Evolutionary conservation across 2,329 filamentous ascomycete genomes (phyloP).

Genomic region (Fusarium scirpi): DNA sequence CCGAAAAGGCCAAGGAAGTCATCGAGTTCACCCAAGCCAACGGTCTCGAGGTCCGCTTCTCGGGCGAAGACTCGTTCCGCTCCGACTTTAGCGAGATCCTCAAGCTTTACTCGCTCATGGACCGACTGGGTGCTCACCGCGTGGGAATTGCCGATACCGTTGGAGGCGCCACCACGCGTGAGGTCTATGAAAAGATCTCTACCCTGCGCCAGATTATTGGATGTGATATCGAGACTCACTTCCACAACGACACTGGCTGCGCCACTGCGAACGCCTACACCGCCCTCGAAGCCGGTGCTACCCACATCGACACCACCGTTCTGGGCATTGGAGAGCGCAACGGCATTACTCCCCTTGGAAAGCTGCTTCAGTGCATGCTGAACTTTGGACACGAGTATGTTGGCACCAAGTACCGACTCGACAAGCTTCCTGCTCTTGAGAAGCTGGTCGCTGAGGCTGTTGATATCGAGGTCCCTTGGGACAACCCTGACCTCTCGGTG

Average conservation of each 20-base stretch:
- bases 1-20: constrained; percentile 63
- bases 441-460: constrained; percentile 80
- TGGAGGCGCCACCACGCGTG: constrained; percentile 82
- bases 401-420: constrained; percentile 87
- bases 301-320: constrained; percentile 85
- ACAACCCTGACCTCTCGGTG: constrained; percentile 21
- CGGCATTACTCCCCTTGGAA: constrained; percentile 73
- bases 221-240: constrained; percentile 72
- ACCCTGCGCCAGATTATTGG: constrained; percentile 73
- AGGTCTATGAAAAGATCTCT: constrained; percentile 89
- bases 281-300: constrained; percentile 89
- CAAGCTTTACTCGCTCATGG: constrained; percentile 83
- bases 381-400: constrained; percentile 79
- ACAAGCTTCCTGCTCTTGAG: constrained; percentile 90
- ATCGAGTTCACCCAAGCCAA: constrained; percentile 40
- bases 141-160: constrained; percentile 97
- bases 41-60: constrained; percentile 57
- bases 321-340: constrained; percentile 65
- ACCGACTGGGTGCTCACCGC: constrained; percentile 84
- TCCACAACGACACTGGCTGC: constrained; percentile 92
- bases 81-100: constrained; percentile 82
- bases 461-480: constrained; percentile 25
- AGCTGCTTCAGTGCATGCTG: constrained; percentile 31
- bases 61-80: constrained; percentile 87
- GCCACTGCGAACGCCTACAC: constrained; percentile 90